Percentiles rank a stretch among this genome's conserved stretches.
phyloP scores from a whole-genome alignment of 2,329 filamentous ascomycete genomes.

The Diaporthe velutina region DNA sequence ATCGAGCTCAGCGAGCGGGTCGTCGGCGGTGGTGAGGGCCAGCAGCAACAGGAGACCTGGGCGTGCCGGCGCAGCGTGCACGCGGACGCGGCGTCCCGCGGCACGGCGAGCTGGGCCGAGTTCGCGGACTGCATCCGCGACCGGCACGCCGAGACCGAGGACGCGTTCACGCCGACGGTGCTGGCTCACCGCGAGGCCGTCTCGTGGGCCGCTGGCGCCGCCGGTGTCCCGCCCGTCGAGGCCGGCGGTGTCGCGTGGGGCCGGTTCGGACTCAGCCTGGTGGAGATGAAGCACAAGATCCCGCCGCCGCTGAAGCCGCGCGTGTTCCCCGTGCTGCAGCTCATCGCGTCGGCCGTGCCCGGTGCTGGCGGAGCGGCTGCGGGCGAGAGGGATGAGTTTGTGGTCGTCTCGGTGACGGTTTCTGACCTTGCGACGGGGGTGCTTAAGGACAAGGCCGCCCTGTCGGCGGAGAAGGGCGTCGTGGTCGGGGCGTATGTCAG shows the following conservation, averaged over 20 bases:
- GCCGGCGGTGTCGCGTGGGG: slow-evolving; percentile 56
- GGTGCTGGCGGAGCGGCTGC: slow-evolving; percentile 44
- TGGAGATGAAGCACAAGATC: slow-evolving; percentile 77
- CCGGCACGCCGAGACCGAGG: slow-evolving; percentile 68
- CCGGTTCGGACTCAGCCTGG: slow-evolving; percentile 63
- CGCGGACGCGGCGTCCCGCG: slow-evolving; percentile 59
- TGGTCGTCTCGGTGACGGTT: slow-evolving; percentile 70
- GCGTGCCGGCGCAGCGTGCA: slow-evolving; percentile 74
- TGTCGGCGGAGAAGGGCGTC: slow-evolving; percentile 58
- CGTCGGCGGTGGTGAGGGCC: slow-evolving; percentile 48
- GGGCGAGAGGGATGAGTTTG: slow-evolving; percentile 58
- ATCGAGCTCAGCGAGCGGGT: slow-evolving; percentile 68
- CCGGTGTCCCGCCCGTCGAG: slow-evolving; percentile 52
- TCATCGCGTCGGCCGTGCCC: slow-evolving; percentile 61
- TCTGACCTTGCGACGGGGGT: slow-evolving; percentile 52
- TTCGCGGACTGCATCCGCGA: slow-evolving; percentile 72
- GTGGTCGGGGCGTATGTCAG: slow-evolving; percentile 74
- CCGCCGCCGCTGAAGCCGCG: slow-evolving; percentile 72
- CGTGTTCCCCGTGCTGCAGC: slow-evolving; percentile 75
- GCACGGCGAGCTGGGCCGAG: slow-evolving; percentile 74
- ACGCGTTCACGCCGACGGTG: slow-evolving; percentile 69
- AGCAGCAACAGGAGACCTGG: slow-evolving; percentile 70
- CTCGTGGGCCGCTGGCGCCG: slow-evolving; percentile 59
- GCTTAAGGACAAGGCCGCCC: slow-evolving; percentile 42
- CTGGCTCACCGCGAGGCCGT: slow-evolving; percentile 59